Percentiles rank a stretch among this genome's conserved stretches.
Evolutionary conservation across 2,329 filamentous ascomycete genomes (phyloP).

Genomic region (Colletotrichum chrysophilum): DNA sequence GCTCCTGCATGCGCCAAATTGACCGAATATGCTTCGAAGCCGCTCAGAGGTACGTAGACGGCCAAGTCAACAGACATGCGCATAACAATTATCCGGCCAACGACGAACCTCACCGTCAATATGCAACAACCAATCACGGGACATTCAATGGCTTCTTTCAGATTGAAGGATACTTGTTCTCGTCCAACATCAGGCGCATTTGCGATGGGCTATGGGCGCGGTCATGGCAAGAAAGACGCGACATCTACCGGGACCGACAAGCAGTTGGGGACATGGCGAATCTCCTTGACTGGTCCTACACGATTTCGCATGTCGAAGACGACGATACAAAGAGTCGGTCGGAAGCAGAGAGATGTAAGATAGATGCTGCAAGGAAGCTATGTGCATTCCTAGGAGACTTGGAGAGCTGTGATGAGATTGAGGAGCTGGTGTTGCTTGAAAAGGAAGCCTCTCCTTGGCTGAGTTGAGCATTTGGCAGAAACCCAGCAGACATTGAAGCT

Average conservation of each 20-base stretch:
- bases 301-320: constrained; percentile 14
- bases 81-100: neutral
- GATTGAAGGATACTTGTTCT: constrained; percentile 24
- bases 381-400: neutral
- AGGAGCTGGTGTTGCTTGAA: neutral
- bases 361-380: neutral
- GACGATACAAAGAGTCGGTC: neutral
- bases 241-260: constrained; percentile 32
- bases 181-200: constrained; percentile 33
- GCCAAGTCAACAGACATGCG: constrained; percentile 24
- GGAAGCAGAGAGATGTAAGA: neutral
- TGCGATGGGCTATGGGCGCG: constrained; percentile 34
- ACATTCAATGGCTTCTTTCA: neutral
- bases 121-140: neutral
- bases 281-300: constrained; percentile 33
- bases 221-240: constrained; percentile 31
- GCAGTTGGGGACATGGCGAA: constrained; percentile 32
- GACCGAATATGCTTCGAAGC: constrained; percentile 28
- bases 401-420: neutral
- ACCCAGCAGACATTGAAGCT: neutral
- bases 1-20: constrained; percentile 7
- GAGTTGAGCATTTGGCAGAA: neutral
- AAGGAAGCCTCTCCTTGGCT: neutral
- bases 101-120: neutral
- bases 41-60: constrained; percentile 25